Evolutionary conservation across 2,329 filamentous ascomycete genomes (phyloP).

Genomic region (Colletotrichum gloeosporioides): DNA sequence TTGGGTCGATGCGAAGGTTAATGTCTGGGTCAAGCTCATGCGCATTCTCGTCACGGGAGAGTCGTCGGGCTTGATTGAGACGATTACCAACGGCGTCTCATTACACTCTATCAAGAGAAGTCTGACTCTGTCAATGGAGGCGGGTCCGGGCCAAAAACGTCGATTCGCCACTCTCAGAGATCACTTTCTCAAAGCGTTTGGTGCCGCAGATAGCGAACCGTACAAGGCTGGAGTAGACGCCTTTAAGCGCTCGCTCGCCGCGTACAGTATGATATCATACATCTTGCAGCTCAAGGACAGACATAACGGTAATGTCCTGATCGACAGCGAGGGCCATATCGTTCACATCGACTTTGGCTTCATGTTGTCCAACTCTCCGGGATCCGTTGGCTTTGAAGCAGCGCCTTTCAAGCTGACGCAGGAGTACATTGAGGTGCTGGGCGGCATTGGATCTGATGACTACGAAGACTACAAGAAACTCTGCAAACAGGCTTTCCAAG

Average conservation of each 20-base stretch:
- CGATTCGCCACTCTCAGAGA: slow-evolving; percentile 82
- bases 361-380: slow-evolving; percentile 87
- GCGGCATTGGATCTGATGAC: slow-evolving; percentile 71
- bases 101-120: slow-evolving; percentile 84
- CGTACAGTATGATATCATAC: slow-evolving; percentile 86
- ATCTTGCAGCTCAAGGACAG: slow-evolving; percentile 84
- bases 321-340: slow-evolving; percentile 86
- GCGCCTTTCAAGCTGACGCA: slow-evolving; percentile 87
- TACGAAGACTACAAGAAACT: slow-evolving; percentile 79
- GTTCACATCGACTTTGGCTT: slow-evolving; percentile 92
- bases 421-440: slow-evolving; percentile 85
- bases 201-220: slow-evolving; percentile 69
- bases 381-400: slow-evolving; percentile 84
- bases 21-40: slow-evolving; percentile 91
- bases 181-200: slow-evolving; percentile 83
- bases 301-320: slow-evolving; percentile 85
- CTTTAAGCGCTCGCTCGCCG: slow-evolving; percentile 82
- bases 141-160: slow-evolving; percentile 68
- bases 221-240: slow-evolving; percentile 77
- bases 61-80: slow-evolving; percentile 84
- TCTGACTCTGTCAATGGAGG: slow-evolving; percentile 76
- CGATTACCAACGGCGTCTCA: slow-evolving; percentile 88
- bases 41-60: slow-evolving; percentile 86
- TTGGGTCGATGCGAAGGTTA: slow-evolving; percentile 75
- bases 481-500: slow-evolving; percentile 85